A percentile compares a stretch with the other conserved stretches of the same genome.
phyloP scores from a whole-genome alignment of 164 flowering plant species.

The Stephania cephalantha region DNA sequence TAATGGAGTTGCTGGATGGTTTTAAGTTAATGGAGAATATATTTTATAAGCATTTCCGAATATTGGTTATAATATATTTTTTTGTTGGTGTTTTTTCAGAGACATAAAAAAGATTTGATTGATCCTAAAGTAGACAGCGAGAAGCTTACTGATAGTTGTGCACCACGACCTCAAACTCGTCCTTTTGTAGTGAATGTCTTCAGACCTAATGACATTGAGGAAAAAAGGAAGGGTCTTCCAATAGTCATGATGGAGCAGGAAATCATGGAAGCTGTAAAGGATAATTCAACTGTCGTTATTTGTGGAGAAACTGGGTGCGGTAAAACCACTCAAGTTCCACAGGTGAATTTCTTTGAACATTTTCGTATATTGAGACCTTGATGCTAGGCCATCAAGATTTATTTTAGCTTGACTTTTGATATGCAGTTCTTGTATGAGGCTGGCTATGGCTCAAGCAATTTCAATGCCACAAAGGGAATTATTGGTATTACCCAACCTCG shows the following conservation, averaged over 20 bases:
- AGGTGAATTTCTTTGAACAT: slow-evolving; percentile 32
- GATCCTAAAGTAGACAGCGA: slow-evolving; percentile 9
- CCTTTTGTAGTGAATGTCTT: slow-evolving; percentile 66
- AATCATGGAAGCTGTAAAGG: slow-evolving; percentile 93
- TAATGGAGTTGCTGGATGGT: background rate
- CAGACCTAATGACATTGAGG: slow-evolving; percentile 71
- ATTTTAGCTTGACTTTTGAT: slow-evolving; percentile 9
- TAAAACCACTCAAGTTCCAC: slow-evolving; percentile 95
- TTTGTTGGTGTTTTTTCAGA: slow-evolving; percentile 21
- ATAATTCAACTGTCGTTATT: slow-evolving; percentile 54
- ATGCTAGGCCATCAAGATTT: background rate
- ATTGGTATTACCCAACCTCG: slow-evolving; percentile 97
- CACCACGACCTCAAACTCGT: background rate
- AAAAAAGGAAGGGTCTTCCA: slow-evolving; percentile 69
- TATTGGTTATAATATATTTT: background rate
- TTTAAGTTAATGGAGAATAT: background rate
- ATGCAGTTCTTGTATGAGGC: slow-evolving; percentile 95
- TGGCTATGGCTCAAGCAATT: slow-evolving; percentile 66
- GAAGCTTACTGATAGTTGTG: slow-evolving; percentile 10
- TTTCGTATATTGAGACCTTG: background rate
- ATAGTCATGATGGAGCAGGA: slow-evolving; percentile 98
- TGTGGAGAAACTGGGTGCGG: slow-evolving; percentile 99
- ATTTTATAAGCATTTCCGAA: background rate
- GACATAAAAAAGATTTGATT: slow-evolving; percentile 8
- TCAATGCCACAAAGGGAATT: slow-evolving; percentile 42